Evolutionary conservation across 331 rosid species (phyloP).

Genomic region (Acacia pycnantha): DNA sequence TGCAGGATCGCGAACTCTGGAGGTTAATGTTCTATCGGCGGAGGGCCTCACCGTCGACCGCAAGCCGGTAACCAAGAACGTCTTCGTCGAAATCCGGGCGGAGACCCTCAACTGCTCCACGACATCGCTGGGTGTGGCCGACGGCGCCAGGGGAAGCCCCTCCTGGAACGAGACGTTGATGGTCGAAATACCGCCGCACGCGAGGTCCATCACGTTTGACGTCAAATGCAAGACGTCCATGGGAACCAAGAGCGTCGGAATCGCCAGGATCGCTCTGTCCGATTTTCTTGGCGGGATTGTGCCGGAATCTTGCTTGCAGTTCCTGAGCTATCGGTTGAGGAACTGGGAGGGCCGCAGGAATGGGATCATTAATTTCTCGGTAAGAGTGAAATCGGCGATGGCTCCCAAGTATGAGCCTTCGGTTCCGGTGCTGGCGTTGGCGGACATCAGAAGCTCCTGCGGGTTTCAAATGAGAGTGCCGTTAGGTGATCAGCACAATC

Average conservation of each 20-base stretch:
- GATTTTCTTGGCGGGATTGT: conserved; percentile 45
- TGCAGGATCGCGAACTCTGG: conserved; percentile 6
- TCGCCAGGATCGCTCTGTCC: conserved; percentile 45
- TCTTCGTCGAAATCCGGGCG: conserved; percentile 25
- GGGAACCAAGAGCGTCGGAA: conserved; percentile 41
- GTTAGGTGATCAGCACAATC: neutral
- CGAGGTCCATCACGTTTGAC: conserved; percentile 39
- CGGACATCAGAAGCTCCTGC: neutral
- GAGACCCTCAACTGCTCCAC: conserved; percentile 26
- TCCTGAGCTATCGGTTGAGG: conserved; percentile 65
- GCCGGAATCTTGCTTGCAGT: conserved; percentile 48
- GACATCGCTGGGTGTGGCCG: neutral
- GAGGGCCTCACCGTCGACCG: conserved; percentile 20
- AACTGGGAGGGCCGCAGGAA: conserved; percentile 50
- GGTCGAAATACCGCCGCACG: conserved; percentile 27
- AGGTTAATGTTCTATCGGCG: conserved; percentile 13
- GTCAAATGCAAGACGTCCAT: conserved; percentile 45
- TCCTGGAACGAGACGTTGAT: conserved; percentile 30
- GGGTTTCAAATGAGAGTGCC: neutral
- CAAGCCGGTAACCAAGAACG: conserved; percentile 1
- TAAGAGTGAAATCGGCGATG: conserved; percentile 30
- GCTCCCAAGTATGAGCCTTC: neutral
- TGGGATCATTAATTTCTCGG: conserved; percentile 67
- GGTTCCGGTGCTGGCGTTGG: neutral
- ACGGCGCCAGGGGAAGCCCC: neutral